Base-by-base conservation (phyloP, 2,329 filamentous ascomycete genomes). In the Plectosphaerella sp. region DNA sequence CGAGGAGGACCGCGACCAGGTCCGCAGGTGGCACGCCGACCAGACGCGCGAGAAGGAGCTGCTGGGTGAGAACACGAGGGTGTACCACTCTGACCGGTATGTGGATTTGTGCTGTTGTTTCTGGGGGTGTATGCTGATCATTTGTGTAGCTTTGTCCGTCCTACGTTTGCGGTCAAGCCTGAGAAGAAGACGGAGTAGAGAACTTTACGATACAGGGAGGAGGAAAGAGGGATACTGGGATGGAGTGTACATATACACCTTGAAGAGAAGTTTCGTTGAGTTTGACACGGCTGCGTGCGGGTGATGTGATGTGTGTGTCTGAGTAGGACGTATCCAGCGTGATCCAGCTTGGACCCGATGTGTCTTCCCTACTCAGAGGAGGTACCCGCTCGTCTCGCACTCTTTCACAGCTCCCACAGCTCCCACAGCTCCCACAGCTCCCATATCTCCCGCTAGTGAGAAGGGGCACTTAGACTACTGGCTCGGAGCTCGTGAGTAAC, bases 1-100 rank as follows among this genome's bases (percentile, higher is more conserved):
- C 52, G 94, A 99, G 69, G 91, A 96, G 72, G 94, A 99, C 76
- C 87, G 94, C 56, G 94, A 99, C 74, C 87, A 93, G 69, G 92
- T 96, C 58, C 83, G 94, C 60, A 81, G 93, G 66, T 83, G 93
- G 72, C 82, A 87, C 59, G 94, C 94, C 53, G 90, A 96, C 72
- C 85, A 91, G 80, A 86, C 85, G 59, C 83, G 94, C 59, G 94
- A 97, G 82, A 91, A 92, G 82, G 87, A 91, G 73, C 75, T 99
- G 59, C 67, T 97, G 62, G 94, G 94, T 52, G 85, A 86, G 58
- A 88, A 93, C 71, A 84, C 82, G 50, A 89, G 87, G 75, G 80
- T 95, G 48, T 99, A 97, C 77, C 83, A 97, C 76, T 86, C 82
- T 60, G 91, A 96, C 67, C 81, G 90, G 90, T 97, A 77, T 59